A percentile compares a stretch with the other conserved stretches of the same genome.
Conservation (phyloP, 2,329 filamentous ascomycete genomes). For the Monilinia laxa region DNA sequence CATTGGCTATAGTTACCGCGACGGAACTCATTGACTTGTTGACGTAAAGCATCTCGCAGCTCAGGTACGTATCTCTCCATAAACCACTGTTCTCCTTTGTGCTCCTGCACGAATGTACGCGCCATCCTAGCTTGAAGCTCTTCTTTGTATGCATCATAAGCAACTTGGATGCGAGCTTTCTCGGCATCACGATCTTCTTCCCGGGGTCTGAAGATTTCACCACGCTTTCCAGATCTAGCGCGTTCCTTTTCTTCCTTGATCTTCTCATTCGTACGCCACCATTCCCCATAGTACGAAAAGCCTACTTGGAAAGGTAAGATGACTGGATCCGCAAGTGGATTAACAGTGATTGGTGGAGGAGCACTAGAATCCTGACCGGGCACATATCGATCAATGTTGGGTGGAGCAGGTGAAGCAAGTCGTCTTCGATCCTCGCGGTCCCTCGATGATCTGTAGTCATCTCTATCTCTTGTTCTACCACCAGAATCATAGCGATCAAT, state of each 20-base stretch:
- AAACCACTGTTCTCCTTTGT: slow-evolving; percentile 98
- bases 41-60: slow-evolving; percentile 71
- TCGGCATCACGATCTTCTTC: slow-evolving; percentile 79
- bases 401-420: slow-evolving; percentile 53
- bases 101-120: slow-evolving; percentile 81
- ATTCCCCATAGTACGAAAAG: slow-evolving; percentile 83
- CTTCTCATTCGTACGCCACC: slow-evolving; percentile 80
- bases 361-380: slow-evolving; percentile 64
- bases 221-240: slow-evolving; percentile 64
- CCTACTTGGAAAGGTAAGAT: slow-evolving; percentile 76
- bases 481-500: slow-evolving; percentile 78
- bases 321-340: slow-evolving; percentile 71
- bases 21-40: slow-evolving; percentile 76
- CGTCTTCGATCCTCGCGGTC: slow-evolving; percentile 62
- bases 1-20: slow-evolving; percentile 79
- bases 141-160: slow-evolving; percentile 67
- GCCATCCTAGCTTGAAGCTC: slow-evolving; percentile 77
- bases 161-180: slow-evolving; percentile 71
- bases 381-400: slow-evolving; percentile 82
- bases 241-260: slow-evolving; percentile 81
- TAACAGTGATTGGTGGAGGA: slow-evolving; percentile 51
- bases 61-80: slow-evolving; percentile 89
- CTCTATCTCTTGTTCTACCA: slow-evolving; percentile 53
- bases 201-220: slow-evolving; percentile 61
- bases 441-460: slow-evolving; percentile 60